phyloP scores from a whole-genome alignment of 2,329 filamentous ascomycete species.

The Venturia oleaginea region DNA sequence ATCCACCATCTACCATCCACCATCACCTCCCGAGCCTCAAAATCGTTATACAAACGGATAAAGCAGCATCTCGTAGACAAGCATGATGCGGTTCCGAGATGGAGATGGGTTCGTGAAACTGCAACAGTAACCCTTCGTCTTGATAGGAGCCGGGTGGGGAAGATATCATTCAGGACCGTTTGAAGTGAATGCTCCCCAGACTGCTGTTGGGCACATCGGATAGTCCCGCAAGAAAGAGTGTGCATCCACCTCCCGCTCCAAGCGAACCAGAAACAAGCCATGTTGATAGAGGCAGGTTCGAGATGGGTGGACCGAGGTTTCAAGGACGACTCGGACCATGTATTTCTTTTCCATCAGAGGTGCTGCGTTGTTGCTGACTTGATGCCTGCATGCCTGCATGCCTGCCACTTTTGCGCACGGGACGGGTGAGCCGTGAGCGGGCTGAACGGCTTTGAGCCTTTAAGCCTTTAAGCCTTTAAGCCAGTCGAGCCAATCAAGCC shows the following conservation, averaged over 20 bases:
- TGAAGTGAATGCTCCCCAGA: background rate
- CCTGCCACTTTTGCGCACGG: background rate
- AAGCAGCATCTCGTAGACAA: background rate
- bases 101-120: slow-evolving; percentile 1
- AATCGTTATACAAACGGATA: too few species aligned
- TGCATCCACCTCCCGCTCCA: background rate
- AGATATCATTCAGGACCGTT: background rate
- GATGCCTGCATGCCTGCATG: background rate
- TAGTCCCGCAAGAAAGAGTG: background rate
- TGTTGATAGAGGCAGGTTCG: background rate
- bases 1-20: too few species aligned
- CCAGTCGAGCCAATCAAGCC: too few species aligned
- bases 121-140: background rate
- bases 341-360: background rate
- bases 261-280: background rate
- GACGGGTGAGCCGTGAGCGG: slow-evolving; percentile 5
- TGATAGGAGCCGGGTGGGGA: background rate
- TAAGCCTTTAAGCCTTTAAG: too few species aligned
- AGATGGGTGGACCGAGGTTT: background rate
- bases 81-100: background rate
- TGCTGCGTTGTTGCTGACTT: background rate
- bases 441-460: background rate
- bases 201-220: background rate
- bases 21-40: too few species aligned
- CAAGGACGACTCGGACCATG: background rate